Evolutionary conservation across 1,284 basidiomycete species (phyloP).

Genomic region (Ustilago lituana): DNA sequence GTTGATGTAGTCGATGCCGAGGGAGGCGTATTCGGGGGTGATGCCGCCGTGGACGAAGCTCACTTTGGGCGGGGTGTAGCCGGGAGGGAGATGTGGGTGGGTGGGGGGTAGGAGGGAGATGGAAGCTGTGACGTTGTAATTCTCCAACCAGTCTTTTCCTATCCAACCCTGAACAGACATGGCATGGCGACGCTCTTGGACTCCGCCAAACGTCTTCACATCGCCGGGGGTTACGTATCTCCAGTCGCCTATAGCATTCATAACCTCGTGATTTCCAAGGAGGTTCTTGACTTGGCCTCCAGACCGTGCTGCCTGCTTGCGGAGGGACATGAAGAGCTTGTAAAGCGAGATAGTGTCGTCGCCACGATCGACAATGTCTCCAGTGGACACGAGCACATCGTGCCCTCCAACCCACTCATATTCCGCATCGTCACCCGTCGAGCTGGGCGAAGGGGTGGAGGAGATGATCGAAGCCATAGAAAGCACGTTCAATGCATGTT

Average conservation of each 20-base stretch:
- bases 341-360: slow-evolving; percentile 65
- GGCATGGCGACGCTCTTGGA: slow-evolving; percentile 35
- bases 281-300: slow-evolving; percentile 58
- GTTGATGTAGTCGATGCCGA: slow-evolving; percentile 54
- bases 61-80: slow-evolving; percentile 23
- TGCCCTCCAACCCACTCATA: slow-evolving; percentile 62
- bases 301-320: slow-evolving; percentile 30
- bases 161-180: slow-evolving; percentile 68
- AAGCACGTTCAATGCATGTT: slow-evolving; percentile 59
- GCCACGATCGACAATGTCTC: slow-evolving; percentile 65
- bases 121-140: slow-evolving; percentile 54
- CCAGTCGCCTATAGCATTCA: slow-evolving; percentile 69
- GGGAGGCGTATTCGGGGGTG: slow-evolving; percentile 49
- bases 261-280: slow-evolving; percentile 61
- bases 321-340: slow-evolving; percentile 51
- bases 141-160: slow-evolving; percentile 55
- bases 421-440: too few relatives aligned
- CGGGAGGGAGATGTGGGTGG: slow-evolving; percentile 8
- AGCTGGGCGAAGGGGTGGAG: background rate
- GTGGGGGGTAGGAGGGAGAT: slow-evolving; percentile 39
- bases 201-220: slow-evolving; percentile 64
- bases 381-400: slow-evolving; percentile 61
- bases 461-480: slow-evolving; percentile 54
- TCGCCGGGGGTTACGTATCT: slow-evolving; percentile 69
- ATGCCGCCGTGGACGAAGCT: slow-evolving; percentile 65